A percentile compares a stretch with the other conserved stretches of the same genome.
Conservation (phyloP, 2,329 filamentous ascomycete genomes). For the Cladophialophora exuberans region DNA sequence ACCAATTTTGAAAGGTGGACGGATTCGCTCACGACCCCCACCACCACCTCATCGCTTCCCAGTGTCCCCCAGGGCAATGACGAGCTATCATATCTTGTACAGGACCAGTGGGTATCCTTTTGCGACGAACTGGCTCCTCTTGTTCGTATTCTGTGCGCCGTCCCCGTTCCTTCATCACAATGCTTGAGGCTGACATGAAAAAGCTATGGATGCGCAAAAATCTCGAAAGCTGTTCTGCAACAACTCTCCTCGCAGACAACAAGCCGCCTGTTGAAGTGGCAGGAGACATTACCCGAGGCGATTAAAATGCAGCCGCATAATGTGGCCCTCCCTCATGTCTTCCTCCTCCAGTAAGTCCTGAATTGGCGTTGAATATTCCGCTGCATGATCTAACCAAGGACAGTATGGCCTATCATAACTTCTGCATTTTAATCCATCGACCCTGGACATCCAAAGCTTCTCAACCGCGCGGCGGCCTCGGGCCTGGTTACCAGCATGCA, state of each 20-base stretch:
- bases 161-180: not conserved
- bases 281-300: not conserved
- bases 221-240: not conserved
- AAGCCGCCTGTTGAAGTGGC: not conserved
- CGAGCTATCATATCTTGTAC: not conserved
- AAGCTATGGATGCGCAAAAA: slow-evolving; percentile 1
- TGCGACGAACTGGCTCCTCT: slow-evolving; percentile 2
- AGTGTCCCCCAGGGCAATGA: not conserved
- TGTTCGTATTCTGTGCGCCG: not conserved
- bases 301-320: not conserved
- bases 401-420: not conserved
- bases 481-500: not conserved
- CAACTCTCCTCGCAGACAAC: not conserved
- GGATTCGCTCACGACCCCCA: not conserved
- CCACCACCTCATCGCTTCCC: not conserved
- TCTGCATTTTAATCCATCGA: not conserved
- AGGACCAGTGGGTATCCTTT: slow-evolving; percentile 1
- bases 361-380: not conserved
- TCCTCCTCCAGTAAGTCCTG: slow-evolving; percentile 2
- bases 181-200: not conserved
- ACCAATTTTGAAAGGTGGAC: not conserved
- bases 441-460: not conserved
- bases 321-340: not conserved
- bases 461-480: not conserved
- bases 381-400: not conserved